phyloP scores from a whole-genome alignment of 2,329 filamentous ascomycete genomes.

The Fusarium sulawesiense region DNA sequence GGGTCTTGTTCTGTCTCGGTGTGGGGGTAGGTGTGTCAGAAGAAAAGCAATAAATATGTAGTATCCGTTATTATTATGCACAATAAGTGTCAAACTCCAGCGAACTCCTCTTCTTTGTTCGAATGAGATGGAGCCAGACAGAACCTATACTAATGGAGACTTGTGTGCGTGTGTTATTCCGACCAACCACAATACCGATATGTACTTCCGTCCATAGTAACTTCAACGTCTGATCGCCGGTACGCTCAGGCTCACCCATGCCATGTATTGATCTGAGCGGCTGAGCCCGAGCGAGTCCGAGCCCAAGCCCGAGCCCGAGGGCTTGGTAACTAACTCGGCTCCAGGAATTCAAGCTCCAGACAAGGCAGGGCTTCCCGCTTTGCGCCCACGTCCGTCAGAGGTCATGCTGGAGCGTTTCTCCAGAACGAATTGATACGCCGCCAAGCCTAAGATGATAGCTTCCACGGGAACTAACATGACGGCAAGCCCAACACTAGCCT shows the following conservation, averaged over 20 bases:
- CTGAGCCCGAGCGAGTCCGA: neutral
- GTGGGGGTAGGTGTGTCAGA: constrained; percentile 7
- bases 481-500: constrained; percentile 64
- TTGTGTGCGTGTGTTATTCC: neutral
- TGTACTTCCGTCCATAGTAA: neutral
- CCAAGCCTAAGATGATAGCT: constrained; percentile 59
- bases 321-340: constrained; percentile 13
- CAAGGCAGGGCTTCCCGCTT: constrained; percentile 49
- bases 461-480: constrained; percentile 69
- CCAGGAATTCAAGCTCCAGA: constrained; percentile 28
- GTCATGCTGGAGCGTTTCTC: constrained; percentile 54
- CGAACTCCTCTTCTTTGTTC: neutral
- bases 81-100: constrained; percentile 11
- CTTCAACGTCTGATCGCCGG: neutral
- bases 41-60: constrained; percentile 14
- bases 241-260: neutral
- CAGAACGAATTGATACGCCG: constrained; percentile 58
- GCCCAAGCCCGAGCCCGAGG: constrained; percentile 13
- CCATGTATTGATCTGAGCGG: constrained; percentile 7
- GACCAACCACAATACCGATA: neutral
- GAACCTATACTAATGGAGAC: neutral
- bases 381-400: constrained; percentile 47
- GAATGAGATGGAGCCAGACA: neutral
- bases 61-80: constrained; percentile 29
- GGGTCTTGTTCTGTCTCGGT: constrained; percentile 21